Evolutionary conservation across 805 yeast genomes (phyloP).

Genomic region (Cyberlindnera nakhonratchasimensis): DNA sequence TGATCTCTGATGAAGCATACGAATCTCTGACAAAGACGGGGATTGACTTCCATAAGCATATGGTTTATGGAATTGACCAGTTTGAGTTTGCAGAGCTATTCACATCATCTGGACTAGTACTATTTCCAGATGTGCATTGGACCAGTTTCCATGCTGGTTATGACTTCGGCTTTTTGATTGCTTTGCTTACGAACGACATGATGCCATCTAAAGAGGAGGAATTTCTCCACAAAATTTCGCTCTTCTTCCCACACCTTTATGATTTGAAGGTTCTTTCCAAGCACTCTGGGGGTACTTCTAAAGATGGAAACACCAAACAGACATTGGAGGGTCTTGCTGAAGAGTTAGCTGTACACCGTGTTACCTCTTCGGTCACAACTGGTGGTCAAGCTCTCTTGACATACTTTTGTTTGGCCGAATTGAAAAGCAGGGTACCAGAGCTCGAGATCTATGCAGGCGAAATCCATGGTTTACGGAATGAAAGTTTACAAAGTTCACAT

Average conservation of each 20-base stretch:
- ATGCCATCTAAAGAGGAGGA: constrained; percentile 83
- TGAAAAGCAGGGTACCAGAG: constrained; percentile 32
- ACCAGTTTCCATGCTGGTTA: constrained; percentile 91
- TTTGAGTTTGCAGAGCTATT: constrained; percentile 79
- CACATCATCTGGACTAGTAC: constrained; percentile 79
- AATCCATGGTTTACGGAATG: constrained; percentile 48
- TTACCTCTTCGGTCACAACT: constrained; percentile 50
- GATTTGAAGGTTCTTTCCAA: constrained; percentile 66
- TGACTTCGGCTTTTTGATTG: constrained; percentile 85
- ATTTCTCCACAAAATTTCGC: constrained; percentile 64
- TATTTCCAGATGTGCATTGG: constrained; percentile 73
- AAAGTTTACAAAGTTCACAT: not conserved
- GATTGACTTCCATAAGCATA: constrained; percentile 72
- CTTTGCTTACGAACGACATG: constrained; percentile 66
- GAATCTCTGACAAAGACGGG: constrained; percentile 80
- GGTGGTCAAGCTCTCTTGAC: constrained; percentile 64
- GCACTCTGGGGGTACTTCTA: constrained; percentile 6
- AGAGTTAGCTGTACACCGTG: constrained; percentile 63
- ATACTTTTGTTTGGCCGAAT: constrained; percentile 60
- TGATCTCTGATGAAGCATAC: constrained; percentile 84
- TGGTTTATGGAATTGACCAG: constrained; percentile 72
- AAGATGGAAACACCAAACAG: constrained; percentile 31
- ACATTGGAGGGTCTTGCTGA: constrained; percentile 65
- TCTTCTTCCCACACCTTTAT: constrained; percentile 76
- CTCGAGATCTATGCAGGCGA: constrained; percentile 44